phyloP scores from a whole-genome alignment of 805 yeast genomes.

The Nakazawaea wyomingensis region DNA sequence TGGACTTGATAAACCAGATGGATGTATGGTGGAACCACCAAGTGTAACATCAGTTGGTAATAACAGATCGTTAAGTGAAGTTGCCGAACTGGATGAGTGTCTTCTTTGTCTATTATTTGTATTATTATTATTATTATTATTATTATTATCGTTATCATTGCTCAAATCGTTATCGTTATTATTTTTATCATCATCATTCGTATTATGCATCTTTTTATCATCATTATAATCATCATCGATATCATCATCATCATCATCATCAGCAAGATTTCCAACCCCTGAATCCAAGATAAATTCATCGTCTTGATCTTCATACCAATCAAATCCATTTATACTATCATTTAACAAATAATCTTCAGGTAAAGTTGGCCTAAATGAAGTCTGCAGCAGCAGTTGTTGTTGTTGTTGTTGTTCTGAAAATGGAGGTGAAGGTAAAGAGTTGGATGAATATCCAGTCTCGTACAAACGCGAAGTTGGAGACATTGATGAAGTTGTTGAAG shows the following conservation, averaged over 20 bases:
- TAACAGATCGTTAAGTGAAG: not conserved
- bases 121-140: conserved; percentile 10
- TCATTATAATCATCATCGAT: not conserved
- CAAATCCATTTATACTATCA: conserved; percentile 42
- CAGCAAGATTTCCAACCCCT: not conserved
- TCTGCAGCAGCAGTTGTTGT: not conserved
- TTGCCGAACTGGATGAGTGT: not conserved
- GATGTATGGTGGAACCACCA: not conserved
- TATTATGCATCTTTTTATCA: not conserved
- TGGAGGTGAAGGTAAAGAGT: not conserved
- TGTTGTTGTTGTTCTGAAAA: not conserved
- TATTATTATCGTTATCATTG: conserved; percentile 16
- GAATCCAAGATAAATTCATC: conserved; percentile 12
- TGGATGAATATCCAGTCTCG: not conserved
- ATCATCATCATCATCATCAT: not conserved
- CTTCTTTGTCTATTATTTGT: not conserved
- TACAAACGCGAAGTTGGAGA: conserved; percentile 1
- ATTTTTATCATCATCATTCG: no score
- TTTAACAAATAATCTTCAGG: conserved; percentile 23
- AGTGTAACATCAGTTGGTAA: not conserved
- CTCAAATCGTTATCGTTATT: not conserved
- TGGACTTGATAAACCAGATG: conserved; percentile 6
- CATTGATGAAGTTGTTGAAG: conserved; percentile 3
- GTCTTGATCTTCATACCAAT: conserved; percentile 53
- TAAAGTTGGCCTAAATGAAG: conserved; percentile 17